Evolutionary conservation across 2,329 filamentous ascomycete genomes (phyloP), one percentile per base, ranked within the genome.

Genomic region (Neophaeococcomyces aloes): DNA sequence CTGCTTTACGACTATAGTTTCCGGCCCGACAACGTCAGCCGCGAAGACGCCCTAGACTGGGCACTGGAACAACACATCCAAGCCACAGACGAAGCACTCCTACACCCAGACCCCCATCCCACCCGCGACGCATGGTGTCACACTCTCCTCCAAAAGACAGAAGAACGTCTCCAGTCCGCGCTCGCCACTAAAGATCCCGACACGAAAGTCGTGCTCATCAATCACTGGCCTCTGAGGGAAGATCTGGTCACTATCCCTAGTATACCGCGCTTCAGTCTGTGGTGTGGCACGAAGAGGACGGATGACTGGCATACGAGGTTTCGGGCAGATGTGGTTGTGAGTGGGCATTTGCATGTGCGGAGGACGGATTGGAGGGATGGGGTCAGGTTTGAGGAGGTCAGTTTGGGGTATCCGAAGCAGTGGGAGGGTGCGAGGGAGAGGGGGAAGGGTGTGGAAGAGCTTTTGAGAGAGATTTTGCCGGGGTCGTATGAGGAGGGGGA

Each of bases 1-100:
- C 76, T 74, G 1, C 61, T 78, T 11, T 78, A 77, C 61, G 74
- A 78, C 59, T 78, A 78, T 59, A 71, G 65, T 48, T 78, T 76
- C 57, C 63, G 73, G 0, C 74, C 74, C 0, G 61, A 57, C 2
- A 52, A 72, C 35, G 65, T 77, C 7, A 58, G 61, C 19, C 59
- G 69, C 29, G 71, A 71, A 45, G 58, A 63, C 15, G 73, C 72
- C 2, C 39, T 55, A 21, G 48, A 50, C 8, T 55, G 53, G 53
- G 53, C 53, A 3, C 48, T 49, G 45, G 51, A 55, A 18, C 33
- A 52, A 23, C 51, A 55, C 42, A 45, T 55, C 18, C 38, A 48
- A 21, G 53, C 53, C 6, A 53, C 53, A 13, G 53, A 55, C 34
- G 53, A 55, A 31, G 48, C 50, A 15, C 46, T 55, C 2, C 46